Evolutionary conservation across 805 yeast genomes (phyloP).

Genomic region (Dipodascopsis tothii): DNA sequence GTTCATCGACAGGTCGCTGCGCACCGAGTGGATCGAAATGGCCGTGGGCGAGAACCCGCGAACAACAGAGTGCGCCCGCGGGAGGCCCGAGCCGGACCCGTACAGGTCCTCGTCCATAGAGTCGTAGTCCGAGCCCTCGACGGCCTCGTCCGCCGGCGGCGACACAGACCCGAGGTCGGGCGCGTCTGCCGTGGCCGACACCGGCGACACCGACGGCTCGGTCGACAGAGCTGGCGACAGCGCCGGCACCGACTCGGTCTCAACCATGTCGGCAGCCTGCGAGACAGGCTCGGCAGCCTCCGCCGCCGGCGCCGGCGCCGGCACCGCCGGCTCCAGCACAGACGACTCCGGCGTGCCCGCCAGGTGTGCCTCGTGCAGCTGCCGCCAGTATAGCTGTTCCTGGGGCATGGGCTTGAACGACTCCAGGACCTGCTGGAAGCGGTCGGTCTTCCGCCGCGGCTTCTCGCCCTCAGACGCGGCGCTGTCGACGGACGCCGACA

Average conservation of each 20-base stretch:
- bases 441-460: conserved; percentile 21
- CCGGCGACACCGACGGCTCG: not conserved
- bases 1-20: conserved; percentile 14
- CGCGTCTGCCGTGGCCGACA: not conserved
- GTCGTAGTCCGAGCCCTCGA: not conserved
- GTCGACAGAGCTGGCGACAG: not conserved
- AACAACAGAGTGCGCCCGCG: conserved; percentile 26
- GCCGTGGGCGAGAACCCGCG: conserved; percentile 36
- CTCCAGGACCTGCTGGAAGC: conserved; percentile 25
- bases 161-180: no score
- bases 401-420: conserved; percentile 22
- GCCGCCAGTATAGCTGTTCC: conserved; percentile 11
- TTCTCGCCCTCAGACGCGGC: conserved; percentile 5
- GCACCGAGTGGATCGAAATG: conserved; percentile 30
- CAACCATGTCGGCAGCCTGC: not conserved
- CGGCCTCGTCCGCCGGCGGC: not conserved
- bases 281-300: not conserved
- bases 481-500: conserved; percentile 10
- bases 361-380: conserved; percentile 2
- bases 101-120: not conserved
- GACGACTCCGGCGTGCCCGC: no score
- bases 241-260: not conserved
- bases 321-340: no score
- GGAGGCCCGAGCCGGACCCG: not conserved
- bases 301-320: conserved; percentile 5